Evolutionary conservation across 176 grass and related monocot genomes (phyloP).

Genomic region (Panicum miliaceum): DNA sequence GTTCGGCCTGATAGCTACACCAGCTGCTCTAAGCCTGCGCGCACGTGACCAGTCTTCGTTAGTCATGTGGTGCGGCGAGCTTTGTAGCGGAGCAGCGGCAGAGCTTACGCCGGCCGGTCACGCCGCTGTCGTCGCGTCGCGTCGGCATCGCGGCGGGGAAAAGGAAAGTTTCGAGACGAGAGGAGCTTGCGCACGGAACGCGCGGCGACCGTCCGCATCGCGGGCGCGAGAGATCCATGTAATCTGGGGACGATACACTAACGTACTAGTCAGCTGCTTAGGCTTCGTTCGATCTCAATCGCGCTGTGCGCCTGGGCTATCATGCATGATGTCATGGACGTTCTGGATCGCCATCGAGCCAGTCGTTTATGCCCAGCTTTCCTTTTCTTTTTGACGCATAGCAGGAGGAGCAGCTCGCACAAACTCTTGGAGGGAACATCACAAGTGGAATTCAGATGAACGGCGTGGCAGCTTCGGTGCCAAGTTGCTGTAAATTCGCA

Average conservation of each 20-base stretch:
- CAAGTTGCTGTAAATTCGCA: neutral
- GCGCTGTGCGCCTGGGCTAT: neutral
- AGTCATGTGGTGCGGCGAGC: neutral
- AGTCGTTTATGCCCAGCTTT: neutral
- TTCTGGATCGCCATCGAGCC: neutral
- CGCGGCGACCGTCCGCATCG: slow-evolving; percentile 20
- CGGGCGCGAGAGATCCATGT: neutral
- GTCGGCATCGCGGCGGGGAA: neutral
- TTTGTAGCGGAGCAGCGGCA: neutral
- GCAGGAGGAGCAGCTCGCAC: neutral
- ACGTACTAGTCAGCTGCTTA: slow-evolving; percentile 19
- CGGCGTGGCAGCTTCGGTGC: neutral
- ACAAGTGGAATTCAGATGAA: neutral
- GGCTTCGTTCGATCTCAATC: neutral
- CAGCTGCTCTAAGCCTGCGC: neutral
- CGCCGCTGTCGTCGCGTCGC: slow-evolving; percentile 17
- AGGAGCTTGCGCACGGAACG: neutral
- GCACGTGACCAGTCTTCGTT: slow-evolving; percentile 31
- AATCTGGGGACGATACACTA: slow-evolving; percentile 15
- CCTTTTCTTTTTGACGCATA: neutral
- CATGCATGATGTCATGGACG: neutral
- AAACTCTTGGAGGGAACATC: neutral
- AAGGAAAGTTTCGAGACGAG: neutral
- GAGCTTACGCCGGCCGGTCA: neutral
- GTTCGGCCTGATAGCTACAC: neutral